Evolutionary conservation across 2,329 filamentous ascomycete genomes (phyloP), one percentile per base, ranked within the genome.

Genomic region (Scleromitrula shiraiana): DNA sequence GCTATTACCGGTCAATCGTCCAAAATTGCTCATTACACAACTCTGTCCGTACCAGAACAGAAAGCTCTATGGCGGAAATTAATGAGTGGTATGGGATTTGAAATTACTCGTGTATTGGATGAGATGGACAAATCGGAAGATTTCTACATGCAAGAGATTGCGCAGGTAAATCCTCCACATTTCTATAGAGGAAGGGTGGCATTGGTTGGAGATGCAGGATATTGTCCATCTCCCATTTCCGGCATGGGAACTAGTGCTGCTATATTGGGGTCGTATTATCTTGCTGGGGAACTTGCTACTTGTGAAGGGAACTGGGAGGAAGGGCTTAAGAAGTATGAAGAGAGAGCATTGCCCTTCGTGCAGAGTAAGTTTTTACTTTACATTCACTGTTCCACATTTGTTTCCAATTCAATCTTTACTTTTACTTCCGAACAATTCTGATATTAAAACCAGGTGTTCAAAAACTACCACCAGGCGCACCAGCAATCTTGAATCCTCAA

Each of bases 201-300:
- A 2, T 60, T 80, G 1, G 62, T 79, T 2, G 77, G 77, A 5
- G 77, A 80, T 58, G 75, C 75, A 2, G 76, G 63, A 0, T 71
- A 68, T 49, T 64, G 64, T 8, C 45, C 45, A 17, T 35, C 36
- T 2, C 44, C 44, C 2, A 60, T 66, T 7, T 69, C 67, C 0
- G 72, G 72, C 0, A 63, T 63, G 47, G 70, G 70, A 4, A 71
- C 68, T 1, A 65, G 63, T 5, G 54, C 63, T 2, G 67, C 68
- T 0, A 57, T 74, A 8, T 55, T 67, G 3, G 65, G 66, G 4
- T 71, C 67, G 1, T 75, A 75, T 55, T 52, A 73, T 5, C 60
- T 76, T 20, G 72, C 71, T 0, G 71, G 72, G 2, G 71, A 71
- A 57, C 56, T 70, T n/a, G 36, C 26, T 14, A 23, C 46, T 4